These are phyloP conservation scores for Juncus inflexus DNA, from an alignment of 176 grass and related monocot genomes.

Conservation along the genomic window DNA sequence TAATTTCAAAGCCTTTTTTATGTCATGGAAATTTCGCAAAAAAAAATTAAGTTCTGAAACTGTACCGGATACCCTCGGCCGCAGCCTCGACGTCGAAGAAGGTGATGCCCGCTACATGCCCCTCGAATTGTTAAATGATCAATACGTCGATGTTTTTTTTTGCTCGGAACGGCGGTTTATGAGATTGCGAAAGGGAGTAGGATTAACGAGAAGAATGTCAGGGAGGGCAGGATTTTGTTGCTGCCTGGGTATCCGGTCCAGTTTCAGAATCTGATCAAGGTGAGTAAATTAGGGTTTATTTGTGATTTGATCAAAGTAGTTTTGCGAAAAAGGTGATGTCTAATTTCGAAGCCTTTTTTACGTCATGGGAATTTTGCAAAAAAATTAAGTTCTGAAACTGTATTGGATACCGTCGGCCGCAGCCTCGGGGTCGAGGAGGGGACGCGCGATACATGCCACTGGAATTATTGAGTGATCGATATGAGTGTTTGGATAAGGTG, in stretches of 20 bases:
- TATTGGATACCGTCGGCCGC: conserved; percentile 11
- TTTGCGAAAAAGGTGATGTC: no score
- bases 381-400: background rate
- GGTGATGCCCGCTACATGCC: conserved; percentile 97
- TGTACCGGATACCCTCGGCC: conserved; percentile 1
- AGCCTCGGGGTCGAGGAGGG: conserved; percentile 67
- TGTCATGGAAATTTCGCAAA: background rate
- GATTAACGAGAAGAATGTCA: conserved; percentile 55
- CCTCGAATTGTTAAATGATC: conserved; percentile 81
- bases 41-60: background rate
- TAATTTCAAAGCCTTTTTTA: background rate
- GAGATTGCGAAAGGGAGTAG: conserved; percentile 74
- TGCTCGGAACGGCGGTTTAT: conserved; percentile 68
- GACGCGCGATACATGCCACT: conserved; percentile 88
- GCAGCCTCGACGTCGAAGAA: no score
- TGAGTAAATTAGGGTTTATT: conserved; percentile 13
- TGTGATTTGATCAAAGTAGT: no score
- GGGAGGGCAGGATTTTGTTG: conserved; percentile 84
- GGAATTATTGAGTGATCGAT: conserved; percentile 70
- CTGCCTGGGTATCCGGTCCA: conserved; percentile 82
- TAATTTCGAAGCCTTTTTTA: conserved; percentile 1
- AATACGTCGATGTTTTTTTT: conserved; percentile 82
- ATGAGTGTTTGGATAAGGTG: conserved; percentile 78
- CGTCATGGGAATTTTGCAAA: background rate
- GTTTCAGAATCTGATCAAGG: conserved; percentile 87